A percentile compares a stretch with the other conserved stretches of the same genome.
Evolutionary conservation across 176 grass and related monocot species (phyloP).

Genomic region (Juncus effusus): DNA sequence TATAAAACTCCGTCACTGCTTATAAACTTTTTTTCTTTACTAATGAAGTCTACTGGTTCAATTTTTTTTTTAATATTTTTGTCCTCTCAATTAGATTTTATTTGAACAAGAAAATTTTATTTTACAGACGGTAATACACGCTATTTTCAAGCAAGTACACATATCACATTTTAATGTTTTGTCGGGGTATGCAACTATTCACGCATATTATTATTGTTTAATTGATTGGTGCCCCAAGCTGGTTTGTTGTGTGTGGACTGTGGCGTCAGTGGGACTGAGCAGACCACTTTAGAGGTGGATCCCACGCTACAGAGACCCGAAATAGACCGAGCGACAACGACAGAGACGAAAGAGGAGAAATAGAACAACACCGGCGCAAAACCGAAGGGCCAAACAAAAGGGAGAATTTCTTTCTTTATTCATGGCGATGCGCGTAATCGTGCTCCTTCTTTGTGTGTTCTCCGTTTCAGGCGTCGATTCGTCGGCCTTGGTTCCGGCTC

Average conservation of each 20-base stretch:
- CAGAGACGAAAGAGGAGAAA: slow-evolving; percentile 6
- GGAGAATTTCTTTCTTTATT: neutral
- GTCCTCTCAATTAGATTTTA: too few species aligned
- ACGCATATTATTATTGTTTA: neutral
- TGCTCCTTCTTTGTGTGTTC: neutral
- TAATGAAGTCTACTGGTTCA: too few species aligned
- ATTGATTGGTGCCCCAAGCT: too few species aligned
- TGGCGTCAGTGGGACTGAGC: neutral
- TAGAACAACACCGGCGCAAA: neutral
- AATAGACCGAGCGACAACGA: neutral
- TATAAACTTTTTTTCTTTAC: too few species aligned
- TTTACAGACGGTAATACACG: too few species aligned
- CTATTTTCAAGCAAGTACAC: too few species aligned
- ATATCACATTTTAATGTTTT: too few species aligned
- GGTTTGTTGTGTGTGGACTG: neutral
- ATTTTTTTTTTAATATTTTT: too few species aligned
- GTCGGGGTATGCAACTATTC: neutral
- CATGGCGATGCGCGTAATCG: slow-evolving; percentile 8
- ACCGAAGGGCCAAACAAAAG: neutral
- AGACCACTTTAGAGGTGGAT: neutral
- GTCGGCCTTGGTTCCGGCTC: neutral
- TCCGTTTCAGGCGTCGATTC: slow-evolving; percentile 7
- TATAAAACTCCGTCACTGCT: too few species aligned
- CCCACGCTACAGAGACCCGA: neutral
- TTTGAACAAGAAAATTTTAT: too few species aligned